Conservation (phyloP, 306 rosid species). For the Casuarina glauca region DNA sequence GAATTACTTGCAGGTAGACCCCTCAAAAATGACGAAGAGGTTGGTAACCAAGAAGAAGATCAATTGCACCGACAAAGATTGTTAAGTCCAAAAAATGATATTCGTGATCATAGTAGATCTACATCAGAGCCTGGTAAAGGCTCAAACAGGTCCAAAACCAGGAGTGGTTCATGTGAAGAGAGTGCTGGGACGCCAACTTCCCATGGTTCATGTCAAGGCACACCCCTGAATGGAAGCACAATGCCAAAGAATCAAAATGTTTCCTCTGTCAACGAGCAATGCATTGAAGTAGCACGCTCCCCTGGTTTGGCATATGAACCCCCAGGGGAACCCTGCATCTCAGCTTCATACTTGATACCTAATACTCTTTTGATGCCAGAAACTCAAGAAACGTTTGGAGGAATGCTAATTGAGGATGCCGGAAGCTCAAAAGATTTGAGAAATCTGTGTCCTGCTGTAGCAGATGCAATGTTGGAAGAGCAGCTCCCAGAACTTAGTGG, state of each 20-base stretch:
- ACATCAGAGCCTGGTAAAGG: slow-evolving; percentile 34
- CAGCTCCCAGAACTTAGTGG: slow-evolving; percentile 55
- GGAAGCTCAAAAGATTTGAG: slow-evolving; percentile 82
- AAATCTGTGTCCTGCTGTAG: slow-evolving; percentile 71
- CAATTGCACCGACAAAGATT: slow-evolving; percentile 40
- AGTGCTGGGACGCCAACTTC: slow-evolving; percentile 70
- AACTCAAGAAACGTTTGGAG: slow-evolving; percentile 61
- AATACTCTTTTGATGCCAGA: slow-evolving; percentile 42
- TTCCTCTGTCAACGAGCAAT: slow-evolving; percentile 45
- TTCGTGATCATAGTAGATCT: slow-evolving; percentile 33
- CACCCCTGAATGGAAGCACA: slow-evolving; percentile 56
- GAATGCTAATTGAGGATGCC: slow-evolving; percentile 62
- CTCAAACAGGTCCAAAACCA: slow-evolving; percentile 39
- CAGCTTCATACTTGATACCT: slow-evolving; percentile 31
- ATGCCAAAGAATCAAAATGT: slow-evolving; percentile 37
- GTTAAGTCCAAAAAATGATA: slow-evolving; percentile 35
- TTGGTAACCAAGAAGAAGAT: slow-evolving; percentile 33
- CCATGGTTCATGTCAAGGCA: slow-evolving; percentile 74
- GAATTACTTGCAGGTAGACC: slow-evolving; percentile 41
- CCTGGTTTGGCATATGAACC: slow-evolving; percentile 52
- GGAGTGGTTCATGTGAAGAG: slow-evolving; percentile 72
- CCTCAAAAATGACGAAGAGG: slow-evolving; percentile 37
- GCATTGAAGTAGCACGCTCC: slow-evolving; percentile 38
- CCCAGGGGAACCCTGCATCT: slow-evolving; percentile 19
- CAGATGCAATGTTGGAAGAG: slow-evolving; percentile 64